Conservation (phyloP, 768 basidiomycete species). For the Hericium rajendrae region DNA sequence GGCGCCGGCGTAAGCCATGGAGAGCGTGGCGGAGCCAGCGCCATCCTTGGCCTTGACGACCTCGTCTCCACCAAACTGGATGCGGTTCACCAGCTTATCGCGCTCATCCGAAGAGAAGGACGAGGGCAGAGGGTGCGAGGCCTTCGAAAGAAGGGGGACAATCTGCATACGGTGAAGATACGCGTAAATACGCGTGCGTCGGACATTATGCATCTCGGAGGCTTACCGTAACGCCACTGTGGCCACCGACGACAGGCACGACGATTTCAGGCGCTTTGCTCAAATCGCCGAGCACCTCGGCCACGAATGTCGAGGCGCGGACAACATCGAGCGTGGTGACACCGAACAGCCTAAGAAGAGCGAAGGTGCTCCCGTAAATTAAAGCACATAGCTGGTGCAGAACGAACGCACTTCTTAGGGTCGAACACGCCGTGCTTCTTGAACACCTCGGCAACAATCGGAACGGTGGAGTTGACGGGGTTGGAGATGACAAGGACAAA, state of each 20-base stretch:
- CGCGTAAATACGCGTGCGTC: not conserved
- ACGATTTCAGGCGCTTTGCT: constrained; percentile 50
- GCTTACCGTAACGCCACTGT: constrained; percentile 82
- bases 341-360: constrained; percentile 70
- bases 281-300: constrained; percentile 63
- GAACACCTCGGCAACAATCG: constrained; percentile 90
- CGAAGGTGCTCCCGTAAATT: not conserved
- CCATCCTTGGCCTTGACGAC: constrained; percentile 97
- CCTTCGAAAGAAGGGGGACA: constrained; percentile 88
- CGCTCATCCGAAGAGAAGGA: constrained; percentile 35
- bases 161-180: constrained; percentile 38
- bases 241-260: constrained; percentile 92
- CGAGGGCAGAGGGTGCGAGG: constrained; percentile 67
- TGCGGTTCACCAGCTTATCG: constrained; percentile 66
- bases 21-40: constrained; percentile 90
- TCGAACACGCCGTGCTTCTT: constrained; percentile 90
- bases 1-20: constrained; percentile 93
- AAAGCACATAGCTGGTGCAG: too few relatives aligned
- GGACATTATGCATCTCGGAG: not conserved
- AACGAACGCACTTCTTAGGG: constrained; percentile 63
- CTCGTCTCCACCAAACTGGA: constrained; percentile 95
- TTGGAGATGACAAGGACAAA: constrained; percentile 96
- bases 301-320: constrained; percentile 92
- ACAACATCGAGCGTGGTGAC: constrained; percentile 97
- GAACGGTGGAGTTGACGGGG: constrained; percentile 98